Conservation (phyloP, 176 grass and related monocot species). For the Miscanthus lutarioriparius region DNA sequence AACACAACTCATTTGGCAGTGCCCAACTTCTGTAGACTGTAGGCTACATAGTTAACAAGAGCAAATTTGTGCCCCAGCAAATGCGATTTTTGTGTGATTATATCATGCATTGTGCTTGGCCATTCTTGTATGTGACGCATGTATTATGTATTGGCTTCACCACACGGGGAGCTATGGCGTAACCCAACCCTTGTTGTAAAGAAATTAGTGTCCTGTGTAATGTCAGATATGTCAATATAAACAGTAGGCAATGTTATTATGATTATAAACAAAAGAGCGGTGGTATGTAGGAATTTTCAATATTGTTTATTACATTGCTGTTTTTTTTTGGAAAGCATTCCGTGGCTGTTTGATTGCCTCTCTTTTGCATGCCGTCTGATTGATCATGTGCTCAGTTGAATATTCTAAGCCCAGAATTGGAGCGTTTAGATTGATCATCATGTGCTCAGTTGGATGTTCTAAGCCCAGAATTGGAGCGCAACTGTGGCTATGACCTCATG, state of each 20-base stretch:
- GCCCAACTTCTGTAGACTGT: conserved; percentile 61
- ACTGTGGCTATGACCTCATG: neutral
- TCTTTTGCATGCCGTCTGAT: neutral
- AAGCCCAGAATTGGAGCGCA: neutral
- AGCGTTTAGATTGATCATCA: neutral
- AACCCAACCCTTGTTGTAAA: conserved; percentile 74
- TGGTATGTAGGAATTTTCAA: neutral
- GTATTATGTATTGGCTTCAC: conserved; percentile 50
- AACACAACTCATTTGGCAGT: conserved; percentile 64
- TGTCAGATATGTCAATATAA: conserved; percentile 48
- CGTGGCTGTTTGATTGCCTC: neutral
- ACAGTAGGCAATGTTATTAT: conserved; percentile 36
- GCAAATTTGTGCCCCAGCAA: conserved; percentile 35
- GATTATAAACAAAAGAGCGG: neutral
- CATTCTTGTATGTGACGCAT: conserved; percentile 44
- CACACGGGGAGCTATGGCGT: conserved; percentile 39
- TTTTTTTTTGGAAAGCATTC: neutral
- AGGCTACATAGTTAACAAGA: conserved; percentile 38
- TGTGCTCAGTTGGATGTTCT: neutral
- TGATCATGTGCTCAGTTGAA: neutral
- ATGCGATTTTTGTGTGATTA: conserved; percentile 70
- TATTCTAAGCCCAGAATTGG: neutral
- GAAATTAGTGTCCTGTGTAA: conserved; percentile 47
- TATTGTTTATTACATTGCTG: neutral
- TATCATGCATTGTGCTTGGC: conserved; percentile 49